Evolutionary conservation across 1,139 yeast species (phyloP).

Genomic region (Meyerozyma carpophila): DNA sequence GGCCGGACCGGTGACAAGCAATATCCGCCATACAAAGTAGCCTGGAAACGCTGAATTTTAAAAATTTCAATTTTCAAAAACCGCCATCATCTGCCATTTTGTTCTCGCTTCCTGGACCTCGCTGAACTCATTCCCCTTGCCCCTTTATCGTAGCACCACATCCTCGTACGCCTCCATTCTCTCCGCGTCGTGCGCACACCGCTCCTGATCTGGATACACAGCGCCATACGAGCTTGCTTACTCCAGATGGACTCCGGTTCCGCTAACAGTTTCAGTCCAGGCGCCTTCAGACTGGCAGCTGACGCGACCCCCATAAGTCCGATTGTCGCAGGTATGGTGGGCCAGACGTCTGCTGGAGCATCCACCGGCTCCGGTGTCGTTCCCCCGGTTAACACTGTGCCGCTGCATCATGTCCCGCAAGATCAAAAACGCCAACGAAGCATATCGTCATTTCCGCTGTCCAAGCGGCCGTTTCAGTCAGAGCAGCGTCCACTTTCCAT

Average conservation of each 20-base stretch:
- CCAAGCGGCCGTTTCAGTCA: slow-evolving; percentile 2
- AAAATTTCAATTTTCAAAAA: too few relatives aligned
- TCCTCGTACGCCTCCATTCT: not conserved
- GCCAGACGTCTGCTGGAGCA: not conserved
- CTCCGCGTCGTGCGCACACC: not conserved
- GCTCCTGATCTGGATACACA: not conserved
- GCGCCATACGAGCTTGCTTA: not conserved
- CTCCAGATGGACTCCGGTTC: slow-evolving; percentile 1
- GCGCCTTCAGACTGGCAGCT: not conserved
- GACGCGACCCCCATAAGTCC: slow-evolving; percentile 4
- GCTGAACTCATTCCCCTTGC: too few relatives aligned
- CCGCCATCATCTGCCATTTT: too few relatives aligned
- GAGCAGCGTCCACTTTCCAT: not conserved
- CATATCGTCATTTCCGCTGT: not conserved
- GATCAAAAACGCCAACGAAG: slow-evolving; percentile 1
- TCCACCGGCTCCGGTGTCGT: not conserved
- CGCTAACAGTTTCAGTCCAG: slow-evolving; percentile 1
- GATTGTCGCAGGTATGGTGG: not conserved
- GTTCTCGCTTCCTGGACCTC: too few relatives aligned
- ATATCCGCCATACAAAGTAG: too few relatives aligned
- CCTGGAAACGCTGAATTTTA: too few relatives aligned
- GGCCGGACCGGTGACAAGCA: too few relatives aligned
- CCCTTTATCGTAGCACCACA: too few relatives aligned
- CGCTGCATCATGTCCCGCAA: not conserved
- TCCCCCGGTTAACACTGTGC: slow-evolving; percentile 1